phyloP scores from a whole-genome alignment of 176 grass and related monocot species.

The Puya raimondii region DNA sequence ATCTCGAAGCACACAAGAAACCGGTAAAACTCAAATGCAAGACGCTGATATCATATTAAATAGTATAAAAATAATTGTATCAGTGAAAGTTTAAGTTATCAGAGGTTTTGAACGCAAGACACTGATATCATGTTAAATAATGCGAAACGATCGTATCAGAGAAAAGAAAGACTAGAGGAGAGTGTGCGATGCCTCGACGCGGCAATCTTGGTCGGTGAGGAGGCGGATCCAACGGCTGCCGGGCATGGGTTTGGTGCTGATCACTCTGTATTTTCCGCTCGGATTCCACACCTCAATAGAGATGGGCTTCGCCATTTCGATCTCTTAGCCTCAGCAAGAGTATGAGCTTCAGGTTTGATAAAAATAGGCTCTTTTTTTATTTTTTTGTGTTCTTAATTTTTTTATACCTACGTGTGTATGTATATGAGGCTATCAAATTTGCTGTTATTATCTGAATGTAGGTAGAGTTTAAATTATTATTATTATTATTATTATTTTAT shows the following conservation, averaged over 20 bases:
- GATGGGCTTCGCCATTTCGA: slow-evolving; percentile 64
- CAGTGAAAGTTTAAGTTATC: no score
- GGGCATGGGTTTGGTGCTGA: slow-evolving; percentile 96
- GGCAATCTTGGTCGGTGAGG: slow-evolving; percentile 82
- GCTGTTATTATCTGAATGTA: background rate
- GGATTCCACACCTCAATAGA: slow-evolving; percentile 91
- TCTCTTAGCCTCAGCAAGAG: background rate
- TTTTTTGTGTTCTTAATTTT: background rate
- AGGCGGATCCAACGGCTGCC: slow-evolving; percentile 85
- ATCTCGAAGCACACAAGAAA: no score
- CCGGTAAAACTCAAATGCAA: no score
- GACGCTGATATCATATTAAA: no score
- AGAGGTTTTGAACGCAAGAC: no score
- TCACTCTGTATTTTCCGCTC: slow-evolving; percentile 67
- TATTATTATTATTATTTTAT: no score
- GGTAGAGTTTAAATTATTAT: background rate
- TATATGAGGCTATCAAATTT: slow-evolving; percentile 2
- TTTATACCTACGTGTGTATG: no score
- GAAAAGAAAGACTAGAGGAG: background rate
- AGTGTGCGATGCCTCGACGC: slow-evolving; percentile 31
- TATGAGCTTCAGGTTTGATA: no score
- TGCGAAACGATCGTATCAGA: background rate
- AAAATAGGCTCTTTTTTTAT: background rate
- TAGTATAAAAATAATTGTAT: no score
- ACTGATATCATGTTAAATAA: no score